These are phyloP conservation scores for Kondoa malvinella DNA, from an alignment of 768 basidiomycete species.

Conservation along the genomic window DNA sequence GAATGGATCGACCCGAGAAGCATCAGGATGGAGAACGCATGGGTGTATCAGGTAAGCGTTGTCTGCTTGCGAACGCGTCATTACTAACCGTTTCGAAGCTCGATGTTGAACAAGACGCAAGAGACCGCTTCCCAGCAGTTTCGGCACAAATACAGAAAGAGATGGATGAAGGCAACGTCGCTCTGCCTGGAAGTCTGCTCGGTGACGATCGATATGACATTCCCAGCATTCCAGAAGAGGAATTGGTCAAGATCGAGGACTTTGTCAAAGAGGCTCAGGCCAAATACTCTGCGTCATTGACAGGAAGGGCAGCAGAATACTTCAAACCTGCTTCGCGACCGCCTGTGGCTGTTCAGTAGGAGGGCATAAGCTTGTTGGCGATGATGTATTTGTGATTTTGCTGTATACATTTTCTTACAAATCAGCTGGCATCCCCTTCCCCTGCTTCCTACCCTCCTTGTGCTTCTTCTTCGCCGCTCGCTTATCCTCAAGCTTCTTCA, in stretches of 20 bases:
- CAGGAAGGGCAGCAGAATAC: not conserved
- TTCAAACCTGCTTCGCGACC: not conserved
- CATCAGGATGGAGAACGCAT: conserved; percentile 12
- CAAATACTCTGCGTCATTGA: not conserved
- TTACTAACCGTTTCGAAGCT: too few relatives aligned
- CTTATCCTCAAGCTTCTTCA: conserved; percentile 12
- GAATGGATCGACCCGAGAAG: conserved; percentile 6
- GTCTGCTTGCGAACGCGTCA: not conserved
- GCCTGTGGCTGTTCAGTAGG: not conserved
- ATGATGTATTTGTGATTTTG: too few relatives aligned
- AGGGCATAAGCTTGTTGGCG: too few relatives aligned
- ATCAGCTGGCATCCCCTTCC: not conserved
- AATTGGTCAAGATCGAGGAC: not conserved
- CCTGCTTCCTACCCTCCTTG: conserved; percentile 7
- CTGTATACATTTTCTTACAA: too few relatives aligned
- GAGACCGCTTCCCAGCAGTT: not conserved
- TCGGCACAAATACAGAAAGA: conserved; percentile 12
- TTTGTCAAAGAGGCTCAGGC: not conserved
- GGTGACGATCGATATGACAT: conserved; percentile 13
- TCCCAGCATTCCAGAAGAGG: not conserved
- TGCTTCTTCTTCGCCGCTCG: conserved; percentile 1
- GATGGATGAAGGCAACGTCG: conserved; percentile 1
- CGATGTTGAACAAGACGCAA: too few relatives aligned
- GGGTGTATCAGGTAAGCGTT: not conserved
- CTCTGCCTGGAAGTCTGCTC: conserved; percentile 8